These are phyloP conservation scores for Talaromyces wortmannii DNA, from an alignment of 495 filamentous ascomycete species.

Conservation along the genomic window DNA sequence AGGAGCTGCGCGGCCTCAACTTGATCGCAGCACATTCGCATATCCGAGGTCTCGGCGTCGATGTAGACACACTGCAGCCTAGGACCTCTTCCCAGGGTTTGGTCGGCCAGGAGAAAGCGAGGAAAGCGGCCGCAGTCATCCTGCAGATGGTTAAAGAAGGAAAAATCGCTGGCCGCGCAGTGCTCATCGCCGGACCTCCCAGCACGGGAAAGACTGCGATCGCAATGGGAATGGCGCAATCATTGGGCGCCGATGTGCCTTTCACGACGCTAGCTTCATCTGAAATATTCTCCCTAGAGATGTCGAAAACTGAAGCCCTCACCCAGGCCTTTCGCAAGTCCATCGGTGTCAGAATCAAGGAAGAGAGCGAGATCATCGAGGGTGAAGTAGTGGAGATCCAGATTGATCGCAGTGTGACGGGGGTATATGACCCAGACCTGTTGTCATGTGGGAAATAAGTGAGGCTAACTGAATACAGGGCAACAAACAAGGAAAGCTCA, in stretches of 20 bases:
- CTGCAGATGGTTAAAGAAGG: constrained; percentile 98
- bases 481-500: constrained; percentile 97
- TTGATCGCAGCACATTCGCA: constrained; percentile 98
- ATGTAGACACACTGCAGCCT: constrained; percentile 84
- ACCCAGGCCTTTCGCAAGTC: constrained; percentile 97
- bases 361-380: constrained; percentile 98
- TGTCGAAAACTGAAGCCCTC: constrained; percentile 97
- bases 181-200: constrained; percentile 92
- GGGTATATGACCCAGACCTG: constrained; percentile 38
- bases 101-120: constrained; percentile 91
- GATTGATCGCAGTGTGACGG: constrained; percentile 94
- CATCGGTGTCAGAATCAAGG: constrained; percentile 94
- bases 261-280: constrained; percentile 94
- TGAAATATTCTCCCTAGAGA: constrained; percentile 96
- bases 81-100: constrained; percentile 86
- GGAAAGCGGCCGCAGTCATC: constrained; percentile 92
- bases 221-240: constrained; percentile 98
- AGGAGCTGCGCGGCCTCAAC: constrained; percentile 89
- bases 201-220: constrained; percentile 99
- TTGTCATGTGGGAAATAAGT: too few relatives aligned
- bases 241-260: constrained; percentile 84
- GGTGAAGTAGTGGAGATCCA: constrained; percentile 99
- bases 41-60: constrained; percentile 91
- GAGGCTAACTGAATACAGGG: constrained; percentile 30
- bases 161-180: constrained; percentile 93